These are phyloP conservation scores for Tulasnella sp. DNA, from an alignment of 768 basidiomycete species.

Conservation along the genomic window DNA sequence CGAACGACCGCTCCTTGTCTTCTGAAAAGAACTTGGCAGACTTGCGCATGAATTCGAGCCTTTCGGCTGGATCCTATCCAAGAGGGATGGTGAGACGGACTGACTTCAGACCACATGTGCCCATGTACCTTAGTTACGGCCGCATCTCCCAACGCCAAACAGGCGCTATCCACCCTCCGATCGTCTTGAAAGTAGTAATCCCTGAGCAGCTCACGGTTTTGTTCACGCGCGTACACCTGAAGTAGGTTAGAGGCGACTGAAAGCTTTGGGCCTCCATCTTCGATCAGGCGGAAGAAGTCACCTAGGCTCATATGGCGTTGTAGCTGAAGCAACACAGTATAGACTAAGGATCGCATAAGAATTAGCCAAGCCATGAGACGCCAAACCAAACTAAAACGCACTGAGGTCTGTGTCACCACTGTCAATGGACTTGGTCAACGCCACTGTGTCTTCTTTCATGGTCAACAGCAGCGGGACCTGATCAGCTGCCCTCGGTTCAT, in stretches of 20 bases:
- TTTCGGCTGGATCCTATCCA: slow-evolving; percentile 58
- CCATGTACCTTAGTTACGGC: slow-evolving; percentile 46
- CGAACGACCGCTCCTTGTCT: slow-evolving; percentile 84
- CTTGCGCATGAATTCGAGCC: slow-evolving; percentile 58
- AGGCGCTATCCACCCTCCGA: slow-evolving; percentile 83
- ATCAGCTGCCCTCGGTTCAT: slow-evolving; percentile 78
- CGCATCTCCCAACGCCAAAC: slow-evolving; percentile 80
- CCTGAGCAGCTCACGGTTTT: slow-evolving; percentile 80
- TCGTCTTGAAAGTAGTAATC: slow-evolving; percentile 99
- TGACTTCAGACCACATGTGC: not conserved
- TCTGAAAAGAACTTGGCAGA: slow-evolving; percentile 92
- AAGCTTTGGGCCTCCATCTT: slow-evolving; percentile 72
- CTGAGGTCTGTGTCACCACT: slow-evolving; percentile 94
- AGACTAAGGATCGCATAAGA: slow-evolving; percentile 43
- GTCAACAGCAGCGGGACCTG: slow-evolving; percentile 85
- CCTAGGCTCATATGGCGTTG: slow-evolving; percentile 76
- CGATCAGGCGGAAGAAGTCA: slow-evolving; percentile 86
- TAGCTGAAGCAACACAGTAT: slow-evolving; percentile 83
- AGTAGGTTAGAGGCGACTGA: slow-evolving; percentile 67
- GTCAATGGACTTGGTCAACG: slow-evolving; percentile 79
- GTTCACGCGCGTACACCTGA: slow-evolving; percentile 84
- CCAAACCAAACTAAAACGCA: slow-evolving; percentile 33
- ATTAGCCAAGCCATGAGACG: not conserved
- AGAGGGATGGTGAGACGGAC: not conserved
- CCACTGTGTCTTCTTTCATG: slow-evolving; percentile 91